Evolutionary conservation across 202 grass and related monocot species (phyloP).

Genomic region (Saccharum hybrid): DNA sequence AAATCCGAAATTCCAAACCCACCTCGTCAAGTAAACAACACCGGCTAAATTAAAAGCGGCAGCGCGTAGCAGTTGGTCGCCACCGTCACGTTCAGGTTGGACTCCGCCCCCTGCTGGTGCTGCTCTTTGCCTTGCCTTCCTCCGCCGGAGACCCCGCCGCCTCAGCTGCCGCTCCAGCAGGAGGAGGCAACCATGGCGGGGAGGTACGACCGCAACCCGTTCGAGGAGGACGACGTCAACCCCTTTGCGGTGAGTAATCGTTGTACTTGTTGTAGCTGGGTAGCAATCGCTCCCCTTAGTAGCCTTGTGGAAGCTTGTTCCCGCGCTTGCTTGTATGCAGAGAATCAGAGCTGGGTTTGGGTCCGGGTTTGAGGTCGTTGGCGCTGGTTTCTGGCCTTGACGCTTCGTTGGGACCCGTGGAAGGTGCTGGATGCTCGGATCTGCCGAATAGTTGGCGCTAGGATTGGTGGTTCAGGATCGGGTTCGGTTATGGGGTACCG

Average conservation of each 20-base stretch:
- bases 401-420: not conserved
- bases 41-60: conserved; percentile 30
- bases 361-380: not conserved
- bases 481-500: not conserved
- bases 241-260: conserved; percentile 81
- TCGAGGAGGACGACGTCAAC: conserved; percentile 96
- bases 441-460: conserved; percentile 13
- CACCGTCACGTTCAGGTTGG: conserved; percentile 31
- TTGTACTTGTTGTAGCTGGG: not conserved
- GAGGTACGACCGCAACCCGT: conserved; percentile 95
- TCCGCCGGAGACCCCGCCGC: conserved; percentile 49
- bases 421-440: conserved; percentile 34
- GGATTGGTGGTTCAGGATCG: conserved; percentile 15
- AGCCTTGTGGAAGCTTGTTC: not conserved
- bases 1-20: not conserved
- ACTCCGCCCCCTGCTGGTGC: not conserved
- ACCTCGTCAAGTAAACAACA: not conserved
- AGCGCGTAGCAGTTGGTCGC: conserved; percentile 47
- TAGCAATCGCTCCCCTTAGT: conserved; percentile 7
- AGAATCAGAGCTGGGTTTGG: not conserved
- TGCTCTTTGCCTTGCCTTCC: conserved; percentile 16
- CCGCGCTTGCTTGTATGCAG: not conserved
- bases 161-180: not conserved
- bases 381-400: not conserved
- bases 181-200: conserved; percentile 66